Conservation (phyloP, 257 asterid species). For the Solanum tarijense region DNA sequence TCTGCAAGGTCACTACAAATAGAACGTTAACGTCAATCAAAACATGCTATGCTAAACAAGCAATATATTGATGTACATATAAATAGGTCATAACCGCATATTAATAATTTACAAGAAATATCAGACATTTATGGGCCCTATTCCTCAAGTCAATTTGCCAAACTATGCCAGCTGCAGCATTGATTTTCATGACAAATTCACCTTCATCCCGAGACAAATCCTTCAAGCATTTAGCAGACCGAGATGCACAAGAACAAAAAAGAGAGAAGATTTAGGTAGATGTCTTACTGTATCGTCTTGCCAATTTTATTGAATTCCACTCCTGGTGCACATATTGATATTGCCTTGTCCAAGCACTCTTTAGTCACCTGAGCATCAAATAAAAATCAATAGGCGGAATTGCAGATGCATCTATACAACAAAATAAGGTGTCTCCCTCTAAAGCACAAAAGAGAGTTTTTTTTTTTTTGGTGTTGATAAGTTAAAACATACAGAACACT, state of each 20-base stretch:
- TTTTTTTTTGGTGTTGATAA: not conserved
- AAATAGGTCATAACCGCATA: not conserved
- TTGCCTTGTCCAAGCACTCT: constrained; percentile 79
- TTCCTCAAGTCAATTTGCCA: not conserved
- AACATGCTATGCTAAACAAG: not conserved
- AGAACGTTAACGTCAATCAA: constrained; percentile 18
- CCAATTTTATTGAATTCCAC: constrained; percentile 77
- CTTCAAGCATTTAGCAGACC: not conserved
- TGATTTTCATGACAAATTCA: not conserved
- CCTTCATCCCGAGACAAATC: not conserved
- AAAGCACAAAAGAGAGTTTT: not conserved
- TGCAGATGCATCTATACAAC: not conserved
- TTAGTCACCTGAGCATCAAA: constrained; percentile 51
- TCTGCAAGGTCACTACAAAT: constrained; percentile 77
- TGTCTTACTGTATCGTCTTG: constrained; percentile 77
- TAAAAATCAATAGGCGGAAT: not conserved
- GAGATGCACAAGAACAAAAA: not conserved
- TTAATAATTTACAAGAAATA: not conserved
- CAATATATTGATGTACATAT: not conserved
- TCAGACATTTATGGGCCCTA: not conserved
- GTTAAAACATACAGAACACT: not conserved
- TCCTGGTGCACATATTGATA: constrained; percentile 88
- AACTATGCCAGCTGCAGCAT: not conserved
- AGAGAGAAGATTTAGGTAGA: not conserved
- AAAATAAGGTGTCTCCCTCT: not conserved